These are phyloP conservation scores for Wickerhamomyces sp. DNA, from an alignment of 1,139 yeast species.

Conservation along the genomic window DNA sequence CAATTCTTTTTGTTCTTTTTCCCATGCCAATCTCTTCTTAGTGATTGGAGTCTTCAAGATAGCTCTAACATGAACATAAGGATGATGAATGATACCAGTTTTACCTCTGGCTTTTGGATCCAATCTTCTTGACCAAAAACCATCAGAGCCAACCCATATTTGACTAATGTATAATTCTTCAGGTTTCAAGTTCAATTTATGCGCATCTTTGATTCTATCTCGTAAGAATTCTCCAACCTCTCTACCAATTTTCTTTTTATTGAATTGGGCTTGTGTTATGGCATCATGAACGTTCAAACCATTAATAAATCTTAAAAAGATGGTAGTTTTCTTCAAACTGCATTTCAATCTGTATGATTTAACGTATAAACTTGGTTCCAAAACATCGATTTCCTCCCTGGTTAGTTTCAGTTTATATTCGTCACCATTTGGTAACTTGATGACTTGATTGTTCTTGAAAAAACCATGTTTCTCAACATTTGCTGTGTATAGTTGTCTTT, in stretches of 20 bases:
- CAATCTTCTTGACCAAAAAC: constrained; percentile 62
- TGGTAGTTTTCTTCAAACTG: constrained; percentile 83
- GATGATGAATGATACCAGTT: constrained; percentile 71
- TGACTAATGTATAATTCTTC: constrained; percentile 69
- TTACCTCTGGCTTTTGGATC: constrained; percentile 92
- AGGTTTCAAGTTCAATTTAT: constrained; percentile 51
- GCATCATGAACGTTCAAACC: constrained; percentile 72
- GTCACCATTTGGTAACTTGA: constrained; percentile 44
- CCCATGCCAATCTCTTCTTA: constrained; percentile 55
- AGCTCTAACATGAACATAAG: constrained; percentile 76
- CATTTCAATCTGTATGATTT: constrained; percentile 78
- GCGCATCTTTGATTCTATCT: constrained; percentile 68
- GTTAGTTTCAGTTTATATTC: constrained; percentile 54
- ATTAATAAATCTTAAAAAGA: constrained; percentile 66
- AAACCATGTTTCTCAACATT: constrained; percentile 68
- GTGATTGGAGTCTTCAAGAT: constrained; percentile 64
- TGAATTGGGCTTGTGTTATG: constrained; percentile 89
- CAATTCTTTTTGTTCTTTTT: constrained; percentile 39
- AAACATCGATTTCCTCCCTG: constrained; percentile 61
- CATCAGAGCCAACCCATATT: constrained; percentile 93
- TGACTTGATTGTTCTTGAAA: constrained; percentile 57
- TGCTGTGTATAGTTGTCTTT: constrained; percentile 54
- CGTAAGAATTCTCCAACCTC: constrained; percentile 75
- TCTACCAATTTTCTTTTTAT: constrained; percentile 71
- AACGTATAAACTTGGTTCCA: constrained; percentile 81